phyloP scores from a whole-genome alignment of 164 flowering plant genomes.

The Paratinospora sagittata region DNA sequence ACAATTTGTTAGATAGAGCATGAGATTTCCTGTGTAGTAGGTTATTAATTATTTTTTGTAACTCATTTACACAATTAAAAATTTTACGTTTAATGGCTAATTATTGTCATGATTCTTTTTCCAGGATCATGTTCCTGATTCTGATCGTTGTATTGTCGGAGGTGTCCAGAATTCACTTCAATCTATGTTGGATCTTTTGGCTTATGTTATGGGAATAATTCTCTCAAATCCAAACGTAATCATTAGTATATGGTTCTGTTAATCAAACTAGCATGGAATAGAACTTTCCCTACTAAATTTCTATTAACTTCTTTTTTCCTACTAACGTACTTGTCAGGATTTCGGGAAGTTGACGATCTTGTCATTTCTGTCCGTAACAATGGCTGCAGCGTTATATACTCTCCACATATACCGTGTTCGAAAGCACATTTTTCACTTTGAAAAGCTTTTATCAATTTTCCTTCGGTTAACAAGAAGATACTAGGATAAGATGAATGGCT shows the following conservation, averaged over 20 bases:
- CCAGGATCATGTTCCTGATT: constrained; percentile 71
- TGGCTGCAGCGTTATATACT: constrained; percentile 50
- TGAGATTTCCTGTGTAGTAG: neutral
- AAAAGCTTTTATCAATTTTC: constrained; percentile 27
- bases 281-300: neutral
- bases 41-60: neutral
- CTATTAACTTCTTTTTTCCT: neutral
- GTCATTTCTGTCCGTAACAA: constrained; percentile 39
- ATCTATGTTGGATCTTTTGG: constrained; percentile 57
- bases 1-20: neutral
- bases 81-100: neutral
- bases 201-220: constrained; percentile 62
- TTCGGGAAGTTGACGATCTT: constrained; percentile 50
- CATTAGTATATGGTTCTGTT: neutral
- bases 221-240: constrained; percentile 73
- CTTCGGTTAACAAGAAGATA: constrained; percentile 9
- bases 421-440: constrained; percentile 60
- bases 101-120: neutral
- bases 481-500: neutral
- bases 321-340: constrained; percentile 27
- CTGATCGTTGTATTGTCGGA: constrained; percentile 80
- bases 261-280: neutral
- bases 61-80: neutral
- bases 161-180: constrained; percentile 87
- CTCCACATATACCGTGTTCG: constrained; percentile 42